Percentiles rank a stretch among this genome's conserved stretches.
phyloP scores from a whole-genome alignment of 768 basidiomycete species.

The Trichaptum fuscoviolaceum region DNA sequence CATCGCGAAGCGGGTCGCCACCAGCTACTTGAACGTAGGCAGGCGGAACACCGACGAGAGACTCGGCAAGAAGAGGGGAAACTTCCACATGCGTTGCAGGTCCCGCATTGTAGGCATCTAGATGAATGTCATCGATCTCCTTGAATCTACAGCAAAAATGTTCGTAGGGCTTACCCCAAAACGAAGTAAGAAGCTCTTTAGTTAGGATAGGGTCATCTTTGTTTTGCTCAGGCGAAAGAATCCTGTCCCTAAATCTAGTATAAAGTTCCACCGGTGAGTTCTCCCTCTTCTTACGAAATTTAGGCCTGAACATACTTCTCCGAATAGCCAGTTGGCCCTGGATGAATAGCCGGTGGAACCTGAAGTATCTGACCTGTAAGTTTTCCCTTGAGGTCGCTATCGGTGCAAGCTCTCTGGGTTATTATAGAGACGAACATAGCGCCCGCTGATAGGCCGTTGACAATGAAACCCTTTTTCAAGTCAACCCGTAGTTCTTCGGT shows the following conservation, averaged over 20 bases:
- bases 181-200: conserved; percentile 3
- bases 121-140: not conserved
- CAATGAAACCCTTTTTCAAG: conserved; percentile 19
- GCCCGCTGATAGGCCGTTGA: conserved; percentile 22
- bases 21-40: conserved; percentile 22
- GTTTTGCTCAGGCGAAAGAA: conserved; percentile 19
- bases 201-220: conserved; percentile 15
- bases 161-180: conserved; percentile 4
- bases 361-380: conserved; percentile 22
- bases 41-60: conserved; percentile 18
- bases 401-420: conserved; percentile 18
- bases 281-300: not conserved
- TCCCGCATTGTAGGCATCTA: not conserved
- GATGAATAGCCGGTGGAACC: conserved; percentile 17
- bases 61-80: conserved; percentile 18
- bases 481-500: conserved; percentile 10
- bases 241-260: conserved; percentile 15
- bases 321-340: conserved; percentile 14
- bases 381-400: conserved; percentile 16
- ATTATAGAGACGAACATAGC: conserved; percentile 19
- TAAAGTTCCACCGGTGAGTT: not conserved
- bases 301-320: conserved; percentile 15
- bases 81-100: conserved; percentile 5
- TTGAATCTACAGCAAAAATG: conserved; percentile 4
- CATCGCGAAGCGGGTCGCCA: conserved; percentile 24